Evolutionary conservation across 2,329 filamentous ascomycete genomes (phyloP), one percentile per base, ranked within the genome.

Genomic region (Xylaria sp.): DNA sequence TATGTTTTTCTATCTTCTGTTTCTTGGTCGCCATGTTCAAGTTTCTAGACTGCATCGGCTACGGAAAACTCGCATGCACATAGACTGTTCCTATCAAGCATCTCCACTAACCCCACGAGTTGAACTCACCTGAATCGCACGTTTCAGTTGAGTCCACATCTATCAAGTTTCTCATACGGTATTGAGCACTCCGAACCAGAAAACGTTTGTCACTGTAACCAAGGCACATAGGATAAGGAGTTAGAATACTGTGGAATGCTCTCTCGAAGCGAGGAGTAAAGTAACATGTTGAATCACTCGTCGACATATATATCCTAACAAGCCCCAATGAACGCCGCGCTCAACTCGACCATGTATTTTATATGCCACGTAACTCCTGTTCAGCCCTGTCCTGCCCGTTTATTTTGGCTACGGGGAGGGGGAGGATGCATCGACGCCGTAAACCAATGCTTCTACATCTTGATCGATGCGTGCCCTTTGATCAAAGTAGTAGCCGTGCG

Each of bases 291-390:
- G 47, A 31, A 47, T 54, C 20, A 25, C n/a, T 9, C 54, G n/a
- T 22, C 29, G 22, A 49, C 42, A 7, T 45, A 53, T 58, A 57
- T 66, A 66, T 63, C 60, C 59, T 59, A 53, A 29, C 49, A 63
- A 63, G 39, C 22, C 64, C 58, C 42, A 22, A 45, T 27, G 22
- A 66, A 66, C 64, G 64, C 64, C 64, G 20, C 60, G 64, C 64
- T 66, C 42, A 47, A 63, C 57, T 61, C 45, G 42, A 49, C 38
- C 53, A 56, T 60, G 31, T 55, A 53, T 33, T 38, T n/a, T n/a
- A n/a, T 20, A 49, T 49, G 29, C 51, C 42, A 44, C 31, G 44
- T 50, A 44, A n/a, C 61, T 25, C 38, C 9, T 13, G 17, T 31
- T 25, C 45, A 39, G 9, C 9, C 45, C 31, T 31, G 42, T 17